These are phyloP conservation scores for Tricholoma hemisulphureum DNA, from an alignment of 768 basidiomycete genomes.

Conservation along the genomic window DNA sequence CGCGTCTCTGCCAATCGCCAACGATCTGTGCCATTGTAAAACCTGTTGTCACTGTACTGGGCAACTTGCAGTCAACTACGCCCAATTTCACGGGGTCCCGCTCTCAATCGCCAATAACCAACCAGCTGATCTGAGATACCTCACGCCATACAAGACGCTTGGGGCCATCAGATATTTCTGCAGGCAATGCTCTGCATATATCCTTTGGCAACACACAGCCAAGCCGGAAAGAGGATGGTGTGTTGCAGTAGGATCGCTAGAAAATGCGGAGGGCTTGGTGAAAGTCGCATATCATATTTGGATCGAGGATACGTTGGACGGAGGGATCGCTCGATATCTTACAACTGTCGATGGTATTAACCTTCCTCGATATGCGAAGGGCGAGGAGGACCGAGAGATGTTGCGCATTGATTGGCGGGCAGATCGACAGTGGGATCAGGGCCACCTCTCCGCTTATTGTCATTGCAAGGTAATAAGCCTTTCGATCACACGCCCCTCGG, in stretches of 20 bases:
- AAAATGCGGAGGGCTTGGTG: slow-evolving; percentile 12
- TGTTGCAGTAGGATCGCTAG: slow-evolving; percentile 12
- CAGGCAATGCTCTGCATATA: slow-evolving; percentile 15
- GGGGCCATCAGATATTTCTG: slow-evolving; percentile 17
- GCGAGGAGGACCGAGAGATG: not conserved
- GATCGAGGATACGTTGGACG: slow-evolving; percentile 18
- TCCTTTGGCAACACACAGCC: slow-evolving; percentile 12
- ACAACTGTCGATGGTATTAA: slow-evolving; percentile 8
- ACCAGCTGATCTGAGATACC: slow-evolving; percentile 12
- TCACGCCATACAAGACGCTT: slow-evolving; percentile 14
- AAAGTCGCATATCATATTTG: slow-evolving; percentile 11
- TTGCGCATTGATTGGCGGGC: slow-evolving; percentile 10
- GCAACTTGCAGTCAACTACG: slow-evolving; percentile 17
- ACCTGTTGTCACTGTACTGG: slow-evolving; percentile 30
- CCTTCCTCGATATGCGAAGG: slow-evolving; percentile 10
- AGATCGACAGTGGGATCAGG: not conserved
- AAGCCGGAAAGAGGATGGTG: slow-evolving; percentile 9
- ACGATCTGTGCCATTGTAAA: slow-evolving; percentile 29
- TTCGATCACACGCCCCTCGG: slow-evolving; percentile 19
- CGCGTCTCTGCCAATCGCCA: slow-evolving; percentile 17
- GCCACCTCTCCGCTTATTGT: slow-evolving; percentile 13
- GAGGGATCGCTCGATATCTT: slow-evolving; percentile 17
- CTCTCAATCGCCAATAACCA: slow-evolving; percentile 6
- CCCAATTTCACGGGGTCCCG: slow-evolving; percentile 13
- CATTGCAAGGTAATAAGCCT: slow-evolving; percentile 15